phyloP scores from a whole-genome alignment of 345 rosid genomes.

The Sisymbrium irio region DNA sequence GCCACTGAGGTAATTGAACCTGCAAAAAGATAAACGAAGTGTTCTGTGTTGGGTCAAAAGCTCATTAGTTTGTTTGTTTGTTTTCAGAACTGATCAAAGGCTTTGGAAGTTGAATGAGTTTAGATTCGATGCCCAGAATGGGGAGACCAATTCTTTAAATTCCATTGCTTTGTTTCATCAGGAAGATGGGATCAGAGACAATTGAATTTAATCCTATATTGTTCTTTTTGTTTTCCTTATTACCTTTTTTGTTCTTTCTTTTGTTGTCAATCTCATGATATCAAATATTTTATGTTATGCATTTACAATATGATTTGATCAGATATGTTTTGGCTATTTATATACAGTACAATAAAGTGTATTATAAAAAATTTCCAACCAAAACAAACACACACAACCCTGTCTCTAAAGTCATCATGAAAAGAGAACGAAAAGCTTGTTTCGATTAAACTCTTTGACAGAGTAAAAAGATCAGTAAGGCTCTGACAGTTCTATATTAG shows the following conservation, averaged over 20 bases:
- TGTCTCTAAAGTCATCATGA: not conserved
- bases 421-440: not conserved
- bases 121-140: constrained; percentile 17
- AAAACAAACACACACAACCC: not conserved
- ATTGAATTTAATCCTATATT: constrained; percentile 7
- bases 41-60: not conserved
- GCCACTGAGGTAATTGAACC: constrained; percentile 47
- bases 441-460: not conserved
- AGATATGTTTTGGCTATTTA: constrained; percentile 5
- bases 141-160: constrained; percentile 16
- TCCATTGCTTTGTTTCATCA: constrained; percentile 29
- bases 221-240: not conserved
- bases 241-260: not conserved
- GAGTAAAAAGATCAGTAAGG: not conserved
- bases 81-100: constrained; percentile 31
- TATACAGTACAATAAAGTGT: not conserved
- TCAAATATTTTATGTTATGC: constrained; percentile 17
- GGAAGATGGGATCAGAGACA: constrained; percentile 21
- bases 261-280: constrained; percentile 12
- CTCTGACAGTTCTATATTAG: not conserved
- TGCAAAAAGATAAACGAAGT: not conserved
- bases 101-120: constrained; percentile 25
- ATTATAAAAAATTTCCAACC: not conserved
- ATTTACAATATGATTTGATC: constrained; percentile 17
- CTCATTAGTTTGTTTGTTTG: not conserved